Percentiles rank a stretch among this genome's conserved stretches.
phyloP scores from a whole-genome alignment of 2,329 filamentous ascomycete genomes.

The Incumbomyces lentus region DNA sequence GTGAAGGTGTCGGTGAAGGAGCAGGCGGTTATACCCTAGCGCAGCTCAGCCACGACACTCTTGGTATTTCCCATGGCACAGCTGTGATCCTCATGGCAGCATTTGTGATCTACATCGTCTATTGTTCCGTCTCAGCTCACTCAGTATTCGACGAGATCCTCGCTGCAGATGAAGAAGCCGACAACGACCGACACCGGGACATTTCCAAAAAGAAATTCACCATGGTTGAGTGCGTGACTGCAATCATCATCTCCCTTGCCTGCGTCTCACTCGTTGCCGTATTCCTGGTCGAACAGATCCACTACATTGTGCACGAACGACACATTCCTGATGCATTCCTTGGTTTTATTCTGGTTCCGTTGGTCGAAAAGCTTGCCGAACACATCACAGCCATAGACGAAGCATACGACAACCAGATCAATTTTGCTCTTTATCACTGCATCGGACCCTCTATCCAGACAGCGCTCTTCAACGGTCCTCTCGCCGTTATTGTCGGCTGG shows the following conservation, averaged over 20 bases:
- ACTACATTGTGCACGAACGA: constrained; percentile 44
- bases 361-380: constrained; percentile 7
- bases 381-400: constrained; percentile 55
- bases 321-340: constrained; percentile 49
- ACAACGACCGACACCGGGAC: constrained; percentile 55
- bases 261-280: constrained; percentile 66
- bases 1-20: background rate
- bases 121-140: constrained; percentile 68
- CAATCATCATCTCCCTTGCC: constrained; percentile 52
- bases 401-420: constrained; percentile 65
- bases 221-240: constrained; percentile 59
- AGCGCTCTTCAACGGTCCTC: constrained; percentile 73
- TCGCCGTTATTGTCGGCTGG: constrained; percentile 79
- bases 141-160: constrained; percentile 66
- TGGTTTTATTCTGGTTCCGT: constrained; percentile 54
- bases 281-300: constrained; percentile 63
- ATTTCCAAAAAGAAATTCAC: constrained; percentile 58
- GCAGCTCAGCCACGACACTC: constrained; percentile 42
- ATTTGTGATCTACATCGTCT: constrained; percentile 58
- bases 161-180: constrained; percentile 57
- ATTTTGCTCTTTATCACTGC: constrained; percentile 75
- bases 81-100: constrained; percentile 60
- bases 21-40: constrained; percentile 24
- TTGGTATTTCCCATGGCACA: constrained; percentile 60
- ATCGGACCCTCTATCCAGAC: constrained; percentile 83